Base-by-base conservation (phyloP, 257 asterid genomes). In the Fraxinus excelsior region DNA sequence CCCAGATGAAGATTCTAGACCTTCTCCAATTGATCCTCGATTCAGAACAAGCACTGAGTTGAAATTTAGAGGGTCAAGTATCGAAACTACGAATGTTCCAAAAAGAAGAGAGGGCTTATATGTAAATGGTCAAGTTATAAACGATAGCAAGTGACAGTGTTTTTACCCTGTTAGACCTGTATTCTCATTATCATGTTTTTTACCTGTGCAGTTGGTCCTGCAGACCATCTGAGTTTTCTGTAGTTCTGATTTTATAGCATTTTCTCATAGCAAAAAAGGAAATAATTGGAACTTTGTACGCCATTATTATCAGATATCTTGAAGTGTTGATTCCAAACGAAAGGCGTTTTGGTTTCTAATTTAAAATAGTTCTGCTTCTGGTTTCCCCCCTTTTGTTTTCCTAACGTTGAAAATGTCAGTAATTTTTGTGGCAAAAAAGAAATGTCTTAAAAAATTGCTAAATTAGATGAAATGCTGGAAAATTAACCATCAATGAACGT, bases 91-190 rank as follows among this genome's bases (percentile, higher is more conserved):
- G 3, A 93, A 87, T 23, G 87, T 82, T 56, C 84, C 91, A 0
- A 92, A 88, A 84, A 86, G 97, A 79, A 88, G 97, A 82, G 98
- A 94, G 12, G 70, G 70, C 72, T 37, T 85, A 51, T 94, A 78
- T 65, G 91, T 82, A 60, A 88, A 85, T 86, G 87, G 87, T 79
- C 93, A 86, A 75, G 92, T 72, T 73, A 89, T 80, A 67, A 90
- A 88, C 77, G 96, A 90, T 77, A 84, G 85, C 68, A 89, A 79
- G 70, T 94, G 84, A 85, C 31, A n/a, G 18, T 74, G 62, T 29
- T 23, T 74, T 67, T 5, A 40, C 46, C 16, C 49, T 14, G 16
- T 10, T 40, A 40, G 12, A 40, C 49, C 16, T 40, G 49, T 40
- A 40, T 40, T 11, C 49, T 40, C 49, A 10, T 40, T 40, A 40